Conservation (phyloP, 2,329 filamentous ascomycete species). For the Penicillium sp. region DNA sequence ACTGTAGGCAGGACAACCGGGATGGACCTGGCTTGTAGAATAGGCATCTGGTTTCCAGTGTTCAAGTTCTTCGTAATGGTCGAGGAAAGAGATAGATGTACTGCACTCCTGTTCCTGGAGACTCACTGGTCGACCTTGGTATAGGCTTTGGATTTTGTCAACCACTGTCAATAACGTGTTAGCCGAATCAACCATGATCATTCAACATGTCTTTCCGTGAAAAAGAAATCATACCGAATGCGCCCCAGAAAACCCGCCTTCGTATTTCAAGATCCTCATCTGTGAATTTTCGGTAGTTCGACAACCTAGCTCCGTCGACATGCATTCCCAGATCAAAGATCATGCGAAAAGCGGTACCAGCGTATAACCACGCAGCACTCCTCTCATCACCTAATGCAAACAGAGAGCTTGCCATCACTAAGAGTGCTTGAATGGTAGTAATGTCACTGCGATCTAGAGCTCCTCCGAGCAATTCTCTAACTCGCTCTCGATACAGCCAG, state of each 20-base stretch:
- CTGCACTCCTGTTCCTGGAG: slow-evolving; percentile 43
- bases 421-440: slow-evolving; percentile 52
- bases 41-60: slow-evolving; percentile 47
- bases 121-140: slow-evolving; percentile 50
- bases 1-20: slow-evolving; percentile 29
- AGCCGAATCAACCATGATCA: neutral
- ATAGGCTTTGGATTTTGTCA: slow-evolving; percentile 55
- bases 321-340: slow-evolving; percentile 51
- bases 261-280: slow-evolving; percentile 47
- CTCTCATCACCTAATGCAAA: slow-evolving; percentile 50
- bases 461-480: slow-evolving; percentile 45
- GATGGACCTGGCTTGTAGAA: slow-evolving; percentile 25
- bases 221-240: slow-evolving; percentile 27
- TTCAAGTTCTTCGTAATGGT: slow-evolving; percentile 51
- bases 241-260: slow-evolving; percentile 46
- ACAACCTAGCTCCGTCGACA: slow-evolving; percentile 35
- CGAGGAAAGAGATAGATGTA: slow-evolving; percentile 42
- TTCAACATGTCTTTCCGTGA: too few relatives aligned
- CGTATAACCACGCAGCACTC: slow-evolving; percentile 52
- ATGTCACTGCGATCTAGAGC: slow-evolving; percentile 49
- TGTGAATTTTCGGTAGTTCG: slow-evolving; percentile 23
- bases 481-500: slow-evolving; percentile 46
- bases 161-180: slow-evolving; percentile 17
- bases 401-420: slow-evolving; percentile 50
- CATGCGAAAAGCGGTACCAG: slow-evolving; percentile 51